Evolutionary conservation across 1,139 yeast species (phyloP), one percentile per base, ranked within the genome.

Genomic region (Geotrichum carabidarum): DNA sequence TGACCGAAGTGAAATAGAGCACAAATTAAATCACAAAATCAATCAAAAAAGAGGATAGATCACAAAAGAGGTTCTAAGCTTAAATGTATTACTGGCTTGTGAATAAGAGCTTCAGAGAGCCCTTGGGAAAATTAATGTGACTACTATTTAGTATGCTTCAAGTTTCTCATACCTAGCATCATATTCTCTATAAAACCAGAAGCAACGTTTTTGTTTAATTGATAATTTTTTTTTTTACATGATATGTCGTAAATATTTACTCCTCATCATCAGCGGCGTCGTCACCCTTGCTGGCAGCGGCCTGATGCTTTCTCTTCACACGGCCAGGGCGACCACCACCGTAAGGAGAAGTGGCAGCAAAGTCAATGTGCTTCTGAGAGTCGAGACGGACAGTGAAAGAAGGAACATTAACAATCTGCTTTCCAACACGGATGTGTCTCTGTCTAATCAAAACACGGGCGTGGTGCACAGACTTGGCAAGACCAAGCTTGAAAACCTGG

Each of bases 251-350:
- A 49, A 63, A 30, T 35, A 42, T 44, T 50, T 53, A 53, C 61
- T 73, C 88, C 66, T 83, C 90, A 43, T 47, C 50, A 69, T 79
- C 90, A 66, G 76, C 89, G 62, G 73, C 88, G 11, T 46, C 56
- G 31, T 53, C 56, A 65, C 71, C 87, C 62, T 74, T 91, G 50
- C 53, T 45, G 63, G 74, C 72, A 76, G 81, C 84, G 74, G 78
- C 83, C 76, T 85, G 86, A 84, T 86, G 83, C 81, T 83, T 91
- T 87, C 99, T 90, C 86, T 94, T 94, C 73, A 89, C 96, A 84
- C 99, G 94, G 78, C 99, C 99, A 70, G 99, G 93, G 83, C 99
- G 93, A 71, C 96, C 99, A 81, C 99, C 99, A 77, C 99, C 99
- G 89, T 88, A 93, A 78, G 99, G 99, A 67, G 99, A 93, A 78